Base-by-base conservation (phyloP, 2,329 filamentous ascomycete species). In the Parastagonospora avenae region DNA sequence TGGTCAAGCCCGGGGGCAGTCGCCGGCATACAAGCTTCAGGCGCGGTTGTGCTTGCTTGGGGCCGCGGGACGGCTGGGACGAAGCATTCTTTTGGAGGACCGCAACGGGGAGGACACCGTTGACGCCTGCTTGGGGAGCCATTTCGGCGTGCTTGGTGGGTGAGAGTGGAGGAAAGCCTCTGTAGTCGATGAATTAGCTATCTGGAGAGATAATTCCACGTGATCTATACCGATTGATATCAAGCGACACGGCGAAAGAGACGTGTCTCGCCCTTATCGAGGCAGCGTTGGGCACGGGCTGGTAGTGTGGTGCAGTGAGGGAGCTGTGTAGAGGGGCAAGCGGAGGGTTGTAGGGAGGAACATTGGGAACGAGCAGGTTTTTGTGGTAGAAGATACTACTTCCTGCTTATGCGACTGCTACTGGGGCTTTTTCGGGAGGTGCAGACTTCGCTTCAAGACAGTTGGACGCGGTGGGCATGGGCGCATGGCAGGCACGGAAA, bases 1-100 rank as follows among this genome's bases (percentile, higher is more conserved):
- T 84, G 0, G 90, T 95, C 71, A 99, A 80, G 8, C 89, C 91
- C 1, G 94, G 92, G 8, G 94, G 91, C 4, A 99, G 82, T 50
- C 93, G 85, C 45, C 95, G 86, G 47, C 97, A 81, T 19, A 95
- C 81, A 10, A 96, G 82, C 79, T 97, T 97, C 66, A 95, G 83
- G 52, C 90, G 89, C 49, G 86, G 82, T 14, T 80, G 73, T 60
- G 82, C 81, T 29, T 68, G 62, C 42, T 72, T 74, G 50, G 70
- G 68, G 12, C 68, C 69, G 43, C 69, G 71, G 49, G 71, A 57
- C 2, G 66, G 46, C 14, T 69, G 65, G 9, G 60, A 46, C 40
- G 67, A 60, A 31, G 63, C 24, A 47, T 67, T 72, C 56, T 74
- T 74, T 53, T 75, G 72, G 39, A 74, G 60, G 30, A 71, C 66